Conservation (phyloP, 495 filamentous ascomycete species). For the Penicillium herquei region DNA sequence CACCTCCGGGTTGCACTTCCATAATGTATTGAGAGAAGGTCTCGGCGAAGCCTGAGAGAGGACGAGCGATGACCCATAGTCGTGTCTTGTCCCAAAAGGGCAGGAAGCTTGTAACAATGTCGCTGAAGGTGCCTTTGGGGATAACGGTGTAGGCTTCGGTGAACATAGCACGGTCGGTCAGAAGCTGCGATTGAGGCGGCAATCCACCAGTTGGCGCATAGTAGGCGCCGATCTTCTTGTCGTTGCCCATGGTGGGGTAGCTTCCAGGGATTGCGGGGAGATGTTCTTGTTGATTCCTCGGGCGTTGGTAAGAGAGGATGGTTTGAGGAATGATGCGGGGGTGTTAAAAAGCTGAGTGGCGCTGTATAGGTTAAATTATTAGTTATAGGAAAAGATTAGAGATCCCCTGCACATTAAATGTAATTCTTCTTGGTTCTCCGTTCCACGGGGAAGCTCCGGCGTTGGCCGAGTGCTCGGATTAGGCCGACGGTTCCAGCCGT, state of each 20-base stretch:
- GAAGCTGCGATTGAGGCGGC: slow-evolving; percentile 23
- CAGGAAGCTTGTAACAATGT: slow-evolving; percentile 28
- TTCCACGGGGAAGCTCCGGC: slow-evolving; percentile 12
- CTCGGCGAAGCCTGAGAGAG: slow-evolving; percentile 26
- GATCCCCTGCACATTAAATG: slow-evolving; percentile 12
- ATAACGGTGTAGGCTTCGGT: slow-evolving; percentile 28
- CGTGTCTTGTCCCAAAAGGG: slow-evolving; percentile 29
- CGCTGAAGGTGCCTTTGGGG: slow-evolving; percentile 24
- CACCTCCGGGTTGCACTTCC: slow-evolving; percentile 25
- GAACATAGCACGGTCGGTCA: slow-evolving; percentile 31
- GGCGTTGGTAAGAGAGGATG: too few species aligned
- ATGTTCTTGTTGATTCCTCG: not conserved
- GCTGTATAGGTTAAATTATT: too few species aligned
- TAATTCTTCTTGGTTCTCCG: slow-evolving; percentile 9
- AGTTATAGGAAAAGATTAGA: not conserved
- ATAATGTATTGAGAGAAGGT: slow-evolving; percentile 32
- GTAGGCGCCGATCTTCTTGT: slow-evolving; percentile 24
- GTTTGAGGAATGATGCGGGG: not conserved
- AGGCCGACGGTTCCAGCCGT: slow-evolving; percentile 15
- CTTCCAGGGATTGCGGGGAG: not conserved
- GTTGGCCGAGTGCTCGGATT: slow-evolving; percentile 17
- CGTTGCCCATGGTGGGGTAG: slow-evolving; percentile 19
- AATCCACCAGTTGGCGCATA: slow-evolving; percentile 26
- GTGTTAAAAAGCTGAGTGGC: not conserved
- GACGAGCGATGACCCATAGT: slow-evolving; percentile 28